Base-by-base conservation (phyloP, 1,284 basidiomycete genomes). In the Ceratobasidium sp. region DNA sequence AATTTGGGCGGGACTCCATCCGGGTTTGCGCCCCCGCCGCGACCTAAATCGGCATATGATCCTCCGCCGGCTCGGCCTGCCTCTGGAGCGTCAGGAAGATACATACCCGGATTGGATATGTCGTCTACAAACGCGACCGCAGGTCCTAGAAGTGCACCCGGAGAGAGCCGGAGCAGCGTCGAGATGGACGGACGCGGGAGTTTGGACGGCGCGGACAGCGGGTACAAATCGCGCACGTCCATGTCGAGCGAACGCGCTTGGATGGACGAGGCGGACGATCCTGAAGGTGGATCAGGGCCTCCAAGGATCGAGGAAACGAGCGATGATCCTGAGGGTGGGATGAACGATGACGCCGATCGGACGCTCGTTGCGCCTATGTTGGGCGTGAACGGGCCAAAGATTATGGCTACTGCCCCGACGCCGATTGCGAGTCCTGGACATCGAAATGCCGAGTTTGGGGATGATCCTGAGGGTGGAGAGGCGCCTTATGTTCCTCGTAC, bases 301-400 rank as follows among this genome's bases (percentile, higher is more conserved):
- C 33, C 33, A 33, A 44, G 54, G 28, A 67, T 44, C 38, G 66
- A 66, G 28, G 76, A 69, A 44, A 33, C 28, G 38, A 23, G 56
- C 10, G 28, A 28, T 26, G 77, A 78, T 70, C 78, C 78, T 33
- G 71, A 78, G n/a, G 59, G 69, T 67, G 77, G 70, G 12, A 62
- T 33, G 26, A 50, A 44, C 20, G 56, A 62, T n/a, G 67, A 50
- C 33, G 71, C 76, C 48, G 71, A 69, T 33, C 65, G 71, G 38
- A 74, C 66, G 50, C 48, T 73, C 20, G 44, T 69, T 62, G 71
- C 64, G 28, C 54, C 64, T 61, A 10, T 69, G 42, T 33, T 75
- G 10, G 62, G 48, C 10, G 62, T 75, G 17, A 12, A 26, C 38
- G 73, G 73, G n/a, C 73, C 73, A n/a, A 65, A 12, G 54, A 75